These are phyloP conservation scores for Thalassiosira profunda DNA, from an alignment of 108 stramenopile genomes.

Conservation along the genomic window DNA sequence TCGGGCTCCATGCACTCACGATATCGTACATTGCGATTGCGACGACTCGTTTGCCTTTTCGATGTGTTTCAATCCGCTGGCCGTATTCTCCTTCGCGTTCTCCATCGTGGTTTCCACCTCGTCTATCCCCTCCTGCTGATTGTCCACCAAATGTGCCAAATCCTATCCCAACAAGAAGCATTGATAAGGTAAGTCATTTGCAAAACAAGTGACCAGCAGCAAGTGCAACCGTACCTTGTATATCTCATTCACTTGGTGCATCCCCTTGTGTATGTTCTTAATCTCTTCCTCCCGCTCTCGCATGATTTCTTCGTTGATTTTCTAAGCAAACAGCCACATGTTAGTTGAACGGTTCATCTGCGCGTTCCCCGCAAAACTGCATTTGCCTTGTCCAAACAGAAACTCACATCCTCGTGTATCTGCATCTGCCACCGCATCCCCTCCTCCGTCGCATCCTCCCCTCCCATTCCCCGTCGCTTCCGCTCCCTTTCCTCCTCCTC, in stretches of 20 bases:
- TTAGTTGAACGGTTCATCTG: no score
- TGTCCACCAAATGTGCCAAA: slow-evolving; percentile 84
- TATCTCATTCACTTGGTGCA: slow-evolving; percentile 94
- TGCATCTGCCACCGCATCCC: slow-evolving; percentile 66
- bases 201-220: neutral
- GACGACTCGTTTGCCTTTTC: slow-evolving; percentile 76
- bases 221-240: slow-evolving; percentile 60
- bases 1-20: no score
- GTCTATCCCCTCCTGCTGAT: slow-evolving; percentile 90
- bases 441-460: slow-evolving; percentile 23
- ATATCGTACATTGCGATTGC: slow-evolving; percentile 47
- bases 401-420: slow-evolving; percentile 79
- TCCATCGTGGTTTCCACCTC: slow-evolving; percentile 90
- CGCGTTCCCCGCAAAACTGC: no score
- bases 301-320: slow-evolving; percentile 85
- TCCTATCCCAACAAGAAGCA: slow-evolving; percentile 31
- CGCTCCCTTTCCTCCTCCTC: slow-evolving; percentile 15
- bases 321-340: no score
- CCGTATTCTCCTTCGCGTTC: slow-evolving; percentile 71
- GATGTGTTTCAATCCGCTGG: slow-evolving; percentile 83
- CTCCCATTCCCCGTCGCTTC: neutral
- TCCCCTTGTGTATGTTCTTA: slow-evolving; percentile 83
- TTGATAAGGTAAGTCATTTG: neutral
- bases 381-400: no score
- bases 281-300: slow-evolving; percentile 92